A percentile compares a stretch with the other conserved stretches of the same genome.
Conservation (phyloP, 1,139 yeast species). For the Suhomyces kunorum region DNA sequence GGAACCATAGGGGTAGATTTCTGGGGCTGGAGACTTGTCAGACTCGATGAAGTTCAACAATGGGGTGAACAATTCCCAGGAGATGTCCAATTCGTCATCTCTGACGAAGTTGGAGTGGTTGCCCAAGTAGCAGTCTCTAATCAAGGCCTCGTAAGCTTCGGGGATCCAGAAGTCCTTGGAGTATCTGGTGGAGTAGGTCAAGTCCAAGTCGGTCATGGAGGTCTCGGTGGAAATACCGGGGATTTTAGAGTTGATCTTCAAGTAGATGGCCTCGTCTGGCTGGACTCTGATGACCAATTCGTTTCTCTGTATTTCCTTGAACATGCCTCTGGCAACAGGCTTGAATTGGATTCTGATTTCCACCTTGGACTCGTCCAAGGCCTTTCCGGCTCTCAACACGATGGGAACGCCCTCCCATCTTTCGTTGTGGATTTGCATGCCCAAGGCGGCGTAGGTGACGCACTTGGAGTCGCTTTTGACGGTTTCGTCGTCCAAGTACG, state of each 20-base stretch:
- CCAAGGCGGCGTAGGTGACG: constrained; percentile 89
- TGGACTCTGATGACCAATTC: constrained; percentile 92
- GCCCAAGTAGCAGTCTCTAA: constrained; percentile 86
- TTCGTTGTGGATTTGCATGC: constrained; percentile 78
- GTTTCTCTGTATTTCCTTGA: constrained; percentile 79
- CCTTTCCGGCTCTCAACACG: constrained; percentile 95
- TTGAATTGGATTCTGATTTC: constrained; percentile 93
- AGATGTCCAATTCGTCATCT: constrained; percentile 93
- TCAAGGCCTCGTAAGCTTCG: constrained; percentile 95
- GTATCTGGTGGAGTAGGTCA: constrained; percentile 81
- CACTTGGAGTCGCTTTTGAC: constrained; percentile 80
- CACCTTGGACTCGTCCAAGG: constrained; percentile 87
- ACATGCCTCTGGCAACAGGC: constrained; percentile 81
- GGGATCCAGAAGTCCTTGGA: constrained; percentile 88
- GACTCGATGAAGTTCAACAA: constrained; percentile 77
- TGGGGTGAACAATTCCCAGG: constrained; percentile 94
- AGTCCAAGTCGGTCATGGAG: constrained; percentile 83
- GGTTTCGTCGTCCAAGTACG: constrained; percentile 91
- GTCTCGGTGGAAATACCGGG: constrained; percentile 88
- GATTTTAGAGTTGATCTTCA: constrained; percentile 87
- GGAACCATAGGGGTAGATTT: constrained; percentile 80
- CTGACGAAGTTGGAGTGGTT: constrained; percentile 97
- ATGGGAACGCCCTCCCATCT: constrained; percentile 99
- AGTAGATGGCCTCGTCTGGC: constrained; percentile 90
- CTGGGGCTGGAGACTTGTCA: constrained; percentile 62